Evolutionary conservation across 2,329 filamentous ascomycete species (phyloP), one percentile per base, ranked within the genome.

Genomic region (Monilinia aucupariae): DNA sequence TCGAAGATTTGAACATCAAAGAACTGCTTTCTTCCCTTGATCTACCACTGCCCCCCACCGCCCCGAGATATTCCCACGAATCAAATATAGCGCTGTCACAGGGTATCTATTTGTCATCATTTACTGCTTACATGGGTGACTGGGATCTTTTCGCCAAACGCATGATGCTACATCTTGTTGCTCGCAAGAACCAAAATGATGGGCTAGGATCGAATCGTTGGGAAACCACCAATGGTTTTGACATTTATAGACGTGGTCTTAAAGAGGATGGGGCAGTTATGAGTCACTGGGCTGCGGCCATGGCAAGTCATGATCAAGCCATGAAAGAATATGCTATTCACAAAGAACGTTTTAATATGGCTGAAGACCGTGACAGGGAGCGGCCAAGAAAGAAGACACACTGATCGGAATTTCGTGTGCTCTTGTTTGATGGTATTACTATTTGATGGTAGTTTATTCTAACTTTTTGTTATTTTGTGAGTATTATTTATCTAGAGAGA

Each of bases 181-280:
- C 80, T 1, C 79, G 85, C 20, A 81, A 82, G 64, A 73, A 73
- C 1, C 73, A 79, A 43, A 76, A 67, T 30, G 70, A 69, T 43
- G 48, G 12, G 1, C 51, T 71, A 27, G 65, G 64, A n/a, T 78
- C 64, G 68, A 74, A 49, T 71, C 76, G 25, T 78, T 80, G 59
- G 80, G 79, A 30, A 76, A 81, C 67, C 27, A 51, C 64, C 47
- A 66, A 68, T 1, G 84, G 82, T 0, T 78, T 86, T 30, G 72
- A 77, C 20, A 80, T 82, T 62, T 91, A 91, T 71, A 73, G 84
- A 64, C 76, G 76, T 45, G 84, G 82, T 72, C 75, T 88, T 62
- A 81, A 82, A 67, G 83, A 90, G 73, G 89, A 92, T 71, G 81
- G 85, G 66, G 77, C 78, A 54, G 82, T 90, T 6, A 78, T 85